Percentiles rank a stretch among this genome's conserved stretches.
Evolutionary conservation across 164 flowering plant genomes (phyloP).

Genomic region (Chimonanthus salicifolius): DNA sequence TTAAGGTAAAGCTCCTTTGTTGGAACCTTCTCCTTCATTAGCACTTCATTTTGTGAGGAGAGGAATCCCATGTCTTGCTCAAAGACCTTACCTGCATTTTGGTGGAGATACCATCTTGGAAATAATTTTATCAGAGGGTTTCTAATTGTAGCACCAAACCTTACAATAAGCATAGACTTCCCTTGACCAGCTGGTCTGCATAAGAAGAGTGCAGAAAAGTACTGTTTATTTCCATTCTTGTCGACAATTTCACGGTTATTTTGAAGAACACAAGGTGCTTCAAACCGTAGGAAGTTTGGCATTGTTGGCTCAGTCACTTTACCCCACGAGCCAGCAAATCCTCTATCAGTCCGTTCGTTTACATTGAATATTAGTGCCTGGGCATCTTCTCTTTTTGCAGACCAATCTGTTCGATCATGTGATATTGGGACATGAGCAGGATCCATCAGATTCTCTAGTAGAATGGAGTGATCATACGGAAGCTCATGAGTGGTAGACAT

Average conservation of each 20-base stretch:
- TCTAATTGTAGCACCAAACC: slow-evolving; percentile 68
- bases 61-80: slow-evolving; percentile 99
- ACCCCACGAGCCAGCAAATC: slow-evolving; percentile 96
- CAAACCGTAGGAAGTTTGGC: slow-evolving; percentile 60
- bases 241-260: slow-evolving; percentile 65
- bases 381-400: slow-evolving; percentile 90
- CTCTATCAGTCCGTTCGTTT: slow-evolving; percentile 62
- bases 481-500: slow-evolving; percentile 82
- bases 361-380: slow-evolving; percentile 66
- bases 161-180: slow-evolving; percentile 88
- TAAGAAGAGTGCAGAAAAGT: slow-evolving; percentile 75
- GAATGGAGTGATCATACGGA: slow-evolving; percentile 95
- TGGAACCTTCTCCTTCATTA: slow-evolving; percentile 77
- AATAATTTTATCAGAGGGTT: slow-evolving; percentile 36
- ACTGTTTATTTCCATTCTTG: slow-evolving; percentile 55
- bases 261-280: slow-evolving; percentile 90
- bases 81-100: slow-evolving; percentile 87
- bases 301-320: slow-evolving; percentile 34
- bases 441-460: slow-evolving; percentile 96
- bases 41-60: slow-evolving; percentile 85
- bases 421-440: slow-evolving; percentile 98
- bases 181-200: slow-evolving; percentile 96
- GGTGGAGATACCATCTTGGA: slow-evolving; percentile 90
- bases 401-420: slow-evolving; percentile 86
- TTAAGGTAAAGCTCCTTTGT: slow-evolving; percentile 72